Percentiles rank a stretch among this genome's conserved stretches.
Conservation (phyloP, 768 basidiomycete genomes). For the Naganishia onofrii region DNA sequence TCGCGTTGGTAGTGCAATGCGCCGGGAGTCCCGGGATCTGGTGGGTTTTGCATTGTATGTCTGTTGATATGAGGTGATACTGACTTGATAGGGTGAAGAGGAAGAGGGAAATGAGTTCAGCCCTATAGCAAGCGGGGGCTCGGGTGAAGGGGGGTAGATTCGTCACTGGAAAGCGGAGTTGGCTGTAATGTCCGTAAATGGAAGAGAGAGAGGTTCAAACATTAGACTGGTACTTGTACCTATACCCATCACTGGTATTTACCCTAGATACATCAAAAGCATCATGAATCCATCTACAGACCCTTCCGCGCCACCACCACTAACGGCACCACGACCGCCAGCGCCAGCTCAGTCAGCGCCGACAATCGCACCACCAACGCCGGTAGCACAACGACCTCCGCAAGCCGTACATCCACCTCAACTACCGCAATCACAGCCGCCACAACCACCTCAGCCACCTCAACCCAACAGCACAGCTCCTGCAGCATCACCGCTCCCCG, state of each 20-base stretch:
- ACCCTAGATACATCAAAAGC: too few species aligned
- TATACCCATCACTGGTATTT: neutral
- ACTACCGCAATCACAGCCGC: neutral
- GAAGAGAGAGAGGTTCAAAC: neutral
- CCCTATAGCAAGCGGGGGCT: neutral
- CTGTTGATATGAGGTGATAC: neutral
- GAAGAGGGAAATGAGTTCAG: neutral
- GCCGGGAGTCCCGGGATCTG: conserved; percentile 1
- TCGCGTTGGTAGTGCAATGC: conserved; percentile 19
- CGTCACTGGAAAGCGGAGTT: neutral
- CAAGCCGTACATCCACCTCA: neutral
- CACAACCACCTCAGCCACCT: neutral
- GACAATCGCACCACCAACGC: conserved; percentile 2
- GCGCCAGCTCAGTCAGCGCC: neutral
- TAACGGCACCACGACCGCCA: neutral
- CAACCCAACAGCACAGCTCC: neutral
- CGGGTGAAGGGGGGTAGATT: neutral
- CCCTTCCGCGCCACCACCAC: neutral
- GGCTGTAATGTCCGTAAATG: neutral
- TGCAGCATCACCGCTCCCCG: neutral
- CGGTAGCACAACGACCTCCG: neutral
- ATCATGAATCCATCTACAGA: neutral
- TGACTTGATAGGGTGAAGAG: neutral
- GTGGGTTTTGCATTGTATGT: neutral
- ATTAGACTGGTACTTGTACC: neutral